Base-by-base conservation (phyloP, 202 grass and related monocot species). In the Tripidium arundinaceum region DNA sequence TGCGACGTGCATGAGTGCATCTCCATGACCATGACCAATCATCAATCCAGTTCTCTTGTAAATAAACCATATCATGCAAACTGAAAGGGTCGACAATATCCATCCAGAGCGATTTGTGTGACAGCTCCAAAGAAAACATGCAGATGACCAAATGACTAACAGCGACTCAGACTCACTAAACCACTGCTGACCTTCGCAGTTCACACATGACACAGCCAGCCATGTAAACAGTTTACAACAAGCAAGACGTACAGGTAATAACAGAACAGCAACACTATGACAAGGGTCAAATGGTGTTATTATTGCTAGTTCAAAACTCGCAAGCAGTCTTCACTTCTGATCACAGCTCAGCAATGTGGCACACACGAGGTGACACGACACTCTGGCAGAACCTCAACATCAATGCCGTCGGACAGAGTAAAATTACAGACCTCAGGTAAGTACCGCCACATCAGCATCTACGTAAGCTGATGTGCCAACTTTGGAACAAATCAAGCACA, bases 401-500 rank as follows among this genome's bases (percentile, higher is more conserved):
- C 39, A 84, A 50, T 13, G 52, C 70, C 57, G 79, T 6, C 2
- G 12, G 37, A 39, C 28, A 58, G 61, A 50, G 70, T 57, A 41
- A 68, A 69, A 75, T 86, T 74, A 69, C 87, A 89, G 22, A 22
- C 79, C 72, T 81, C 72, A 58, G 49, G 60, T 49, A 19, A 4
- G 41, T 54, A 13, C 33, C 83, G 77, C 68, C 22, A 11, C 47
- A 74, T 81, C 28, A 81, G 67, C 45, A 81, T 85, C 83, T 54
- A 77, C 75, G 73, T 76, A 75, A 81, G 69, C 79, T 82, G 83
- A 72, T 26, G 41, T 70, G 83, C 52, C 42, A 64, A 82, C 79
- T 86, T 57, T 38, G 19, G 26, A 86, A 86, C 66, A 86, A 86
- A 80, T 83, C 75, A 86, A 74, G 79, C 75, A 65, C 68, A 67